phyloP scores from a whole-genome alignment of 768 basidiomycete species.

The Suillus hirtellus region DNA sequence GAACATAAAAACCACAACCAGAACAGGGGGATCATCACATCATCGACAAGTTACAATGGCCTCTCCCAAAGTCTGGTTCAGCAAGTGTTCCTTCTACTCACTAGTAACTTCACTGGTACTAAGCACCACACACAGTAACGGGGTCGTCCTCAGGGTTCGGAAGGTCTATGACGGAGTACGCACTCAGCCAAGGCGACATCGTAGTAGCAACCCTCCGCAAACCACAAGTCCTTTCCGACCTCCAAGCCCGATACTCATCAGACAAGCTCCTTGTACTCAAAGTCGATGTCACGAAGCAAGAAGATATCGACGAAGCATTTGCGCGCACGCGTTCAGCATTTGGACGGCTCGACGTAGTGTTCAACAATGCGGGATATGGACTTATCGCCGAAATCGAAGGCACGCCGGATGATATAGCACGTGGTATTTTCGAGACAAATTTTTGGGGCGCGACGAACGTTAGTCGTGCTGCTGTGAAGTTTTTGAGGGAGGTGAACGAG shows the following conservation, averaged over 20 bases:
- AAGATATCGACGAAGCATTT: not conserved
- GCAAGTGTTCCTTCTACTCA: not conserved
- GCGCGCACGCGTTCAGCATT: not conserved
- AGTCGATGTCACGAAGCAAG: not conserved
- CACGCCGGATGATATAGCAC: not conserved
- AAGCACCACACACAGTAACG: not conserved
- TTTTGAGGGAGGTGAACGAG: not conserved
- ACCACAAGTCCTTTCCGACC: not conserved
- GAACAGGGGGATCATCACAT: not conserved
- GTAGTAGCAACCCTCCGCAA: not conserved
- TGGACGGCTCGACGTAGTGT: not conserved
- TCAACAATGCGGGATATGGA: not conserved
- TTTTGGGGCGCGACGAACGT: not conserved
- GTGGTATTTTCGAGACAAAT: not conserved
- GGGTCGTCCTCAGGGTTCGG: not conserved
- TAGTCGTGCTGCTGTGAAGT: not conserved
- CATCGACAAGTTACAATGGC: not conserved
- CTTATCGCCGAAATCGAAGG: not conserved
- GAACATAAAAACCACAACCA: not conserved
- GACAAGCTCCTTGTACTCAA: not conserved
- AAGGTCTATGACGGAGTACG: not conserved
- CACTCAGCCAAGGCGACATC: not conserved
- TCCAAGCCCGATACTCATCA: not conserved
- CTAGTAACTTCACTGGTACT: not conserved
- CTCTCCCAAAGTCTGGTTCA: not conserved